A percentile compares a stretch with the other conserved stretches of the same genome.
phyloP scores from a whole-genome alignment of 83 land plant species.

The Picea mariana region DNA sequence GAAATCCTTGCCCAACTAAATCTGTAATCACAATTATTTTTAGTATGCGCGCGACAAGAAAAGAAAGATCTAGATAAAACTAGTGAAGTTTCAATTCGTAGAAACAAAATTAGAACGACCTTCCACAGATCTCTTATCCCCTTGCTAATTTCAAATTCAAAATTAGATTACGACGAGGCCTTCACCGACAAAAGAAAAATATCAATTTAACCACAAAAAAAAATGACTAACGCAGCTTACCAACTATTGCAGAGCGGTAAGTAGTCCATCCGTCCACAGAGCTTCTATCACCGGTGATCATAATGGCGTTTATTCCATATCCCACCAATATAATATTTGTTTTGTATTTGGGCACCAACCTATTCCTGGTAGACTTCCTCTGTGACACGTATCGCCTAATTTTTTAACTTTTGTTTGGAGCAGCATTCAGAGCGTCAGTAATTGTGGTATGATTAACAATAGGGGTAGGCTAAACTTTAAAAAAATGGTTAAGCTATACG shows the following conservation, averaged over 20 bases:
- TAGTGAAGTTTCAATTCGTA: not conserved
- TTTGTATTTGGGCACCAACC: no score
- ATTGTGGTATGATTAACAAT: conserved; percentile 19
- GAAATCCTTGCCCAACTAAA: no score
- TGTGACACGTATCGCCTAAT: not conserved
- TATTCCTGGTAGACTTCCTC: no score
- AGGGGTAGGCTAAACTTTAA: no score
- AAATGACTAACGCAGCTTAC: no score
- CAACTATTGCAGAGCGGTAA: no score
- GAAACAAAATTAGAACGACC: not conserved
- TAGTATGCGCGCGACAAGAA: not conserved
- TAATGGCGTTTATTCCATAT: no score
- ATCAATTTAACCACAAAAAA: no score
- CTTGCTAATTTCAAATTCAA: conserved; percentile 42
- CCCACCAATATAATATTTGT: no score
- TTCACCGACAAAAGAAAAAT: conserved; percentile 17
- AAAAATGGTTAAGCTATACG: no score
- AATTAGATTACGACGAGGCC: conserved; percentile 18
- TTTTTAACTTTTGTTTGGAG: conserved; percentile 24
- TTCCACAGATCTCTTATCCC: conserved; percentile 43
- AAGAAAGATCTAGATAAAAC: not conserved
- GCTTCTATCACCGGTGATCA: no score
- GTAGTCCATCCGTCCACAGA: no score
- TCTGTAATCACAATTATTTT: not conserved
- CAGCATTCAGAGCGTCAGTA: conserved; percentile 17